A percentile compares a stretch with the other conserved stretches of the same genome.
Evolutionary conservation across 441 rosid species (phyloP).

Genomic region (Adansonia madagascariensis): DNA sequence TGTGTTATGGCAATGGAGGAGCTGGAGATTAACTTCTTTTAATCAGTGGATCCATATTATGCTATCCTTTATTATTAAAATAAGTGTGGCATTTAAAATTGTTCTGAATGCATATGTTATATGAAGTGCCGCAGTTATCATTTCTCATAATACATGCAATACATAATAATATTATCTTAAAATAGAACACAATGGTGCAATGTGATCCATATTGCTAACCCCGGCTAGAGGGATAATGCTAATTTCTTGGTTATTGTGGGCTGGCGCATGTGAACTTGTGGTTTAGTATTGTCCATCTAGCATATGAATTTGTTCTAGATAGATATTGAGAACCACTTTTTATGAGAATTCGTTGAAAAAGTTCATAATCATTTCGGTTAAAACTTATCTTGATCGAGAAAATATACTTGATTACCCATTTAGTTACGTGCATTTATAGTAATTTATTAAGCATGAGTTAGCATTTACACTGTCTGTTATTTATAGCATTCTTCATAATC

Average conservation of each 20-base stretch:
- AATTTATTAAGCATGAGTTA: neutral
- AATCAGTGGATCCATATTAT: neutral
- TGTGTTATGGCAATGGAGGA: neutral
- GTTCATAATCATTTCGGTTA: neutral
- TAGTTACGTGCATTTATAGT: neutral
- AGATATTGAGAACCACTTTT: neutral
- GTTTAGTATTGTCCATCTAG: neutral
- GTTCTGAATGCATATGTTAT: neutral
- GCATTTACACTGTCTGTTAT: constrained; percentile 2
- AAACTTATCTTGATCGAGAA: neutral
- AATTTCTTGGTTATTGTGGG: neutral
- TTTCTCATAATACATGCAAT: neutral
- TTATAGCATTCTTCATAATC: neutral
- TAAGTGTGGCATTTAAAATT: neutral
- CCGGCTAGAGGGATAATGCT: neutral
- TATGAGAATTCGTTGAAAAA: neutral
- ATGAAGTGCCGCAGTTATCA: neutral
- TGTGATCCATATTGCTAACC: neutral
- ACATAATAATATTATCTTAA: neutral
- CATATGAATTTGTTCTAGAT: neutral
- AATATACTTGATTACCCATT: neutral
- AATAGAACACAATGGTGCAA: neutral
- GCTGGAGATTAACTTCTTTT: neutral
- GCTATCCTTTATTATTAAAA: neutral
- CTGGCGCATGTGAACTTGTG: neutral